A percentile compares a stretch with the other conserved stretches of the same genome.
Conservation (phyloP, 2,329 filamentous ascomycete species). For the Orbilia ellipsospora region DNA sequence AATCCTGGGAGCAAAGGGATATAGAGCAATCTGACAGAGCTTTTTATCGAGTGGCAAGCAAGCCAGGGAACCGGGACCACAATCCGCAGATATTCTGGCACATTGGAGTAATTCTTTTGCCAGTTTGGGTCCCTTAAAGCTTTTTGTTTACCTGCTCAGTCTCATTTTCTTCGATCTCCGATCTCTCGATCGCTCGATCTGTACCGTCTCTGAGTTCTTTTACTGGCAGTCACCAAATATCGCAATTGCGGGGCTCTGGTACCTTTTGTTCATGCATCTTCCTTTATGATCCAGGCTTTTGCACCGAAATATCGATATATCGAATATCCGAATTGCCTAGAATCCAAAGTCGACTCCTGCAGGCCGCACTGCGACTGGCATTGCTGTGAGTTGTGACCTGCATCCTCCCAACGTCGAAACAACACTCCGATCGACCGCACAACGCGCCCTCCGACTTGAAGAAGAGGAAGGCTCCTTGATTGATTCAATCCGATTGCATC, state of each 20-base stretch:
- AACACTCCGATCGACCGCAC: background rate
- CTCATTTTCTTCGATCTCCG: conserved; percentile 14
- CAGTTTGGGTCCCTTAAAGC: conserved; percentile 23
- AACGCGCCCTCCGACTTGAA: background rate
- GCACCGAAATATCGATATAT: too few species aligned
- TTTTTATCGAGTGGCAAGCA: conserved; percentile 33
- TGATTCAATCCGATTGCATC: too few species aligned
- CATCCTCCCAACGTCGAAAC: background rate
- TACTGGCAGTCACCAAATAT: too few species aligned
- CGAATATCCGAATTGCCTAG: too few species aligned
- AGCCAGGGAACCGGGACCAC: conserved; percentile 47
- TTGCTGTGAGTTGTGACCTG: background rate
- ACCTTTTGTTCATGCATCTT: too few species aligned
- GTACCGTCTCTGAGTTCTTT: background rate
- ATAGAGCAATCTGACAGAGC: conserved; percentile 24
- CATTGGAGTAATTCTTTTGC: conserved; percentile 25
- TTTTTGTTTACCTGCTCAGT: conserved; percentile 46
- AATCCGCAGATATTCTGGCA: too few species aligned
- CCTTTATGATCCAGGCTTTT: too few species aligned
- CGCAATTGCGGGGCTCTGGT: too few species aligned
- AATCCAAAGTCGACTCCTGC: background rate
- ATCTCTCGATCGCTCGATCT: conserved; percentile 25
- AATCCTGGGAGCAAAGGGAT: conserved; percentile 53
- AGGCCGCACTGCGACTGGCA: too few species aligned
- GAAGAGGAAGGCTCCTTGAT: too few species aligned